Conservation (phyloP, 106 monocot species). For the Allium fistulosum region DNA sequence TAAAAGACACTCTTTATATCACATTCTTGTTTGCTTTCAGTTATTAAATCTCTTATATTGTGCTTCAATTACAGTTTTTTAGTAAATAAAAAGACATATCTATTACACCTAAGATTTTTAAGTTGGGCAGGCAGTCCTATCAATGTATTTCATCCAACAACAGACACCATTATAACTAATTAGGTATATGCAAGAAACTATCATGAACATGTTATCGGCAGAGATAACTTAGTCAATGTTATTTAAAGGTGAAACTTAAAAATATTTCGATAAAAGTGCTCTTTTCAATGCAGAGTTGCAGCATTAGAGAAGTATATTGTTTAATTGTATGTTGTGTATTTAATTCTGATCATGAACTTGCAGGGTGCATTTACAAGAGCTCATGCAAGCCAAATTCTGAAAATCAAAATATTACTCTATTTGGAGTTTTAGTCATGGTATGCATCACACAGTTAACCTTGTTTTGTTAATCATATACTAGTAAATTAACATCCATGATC, state of each 20-base stretch:
- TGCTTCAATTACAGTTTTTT: too few relatives aligned
- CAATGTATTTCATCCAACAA: too few relatives aligned
- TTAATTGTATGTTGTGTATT: not conserved
- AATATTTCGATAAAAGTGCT: not conserved
- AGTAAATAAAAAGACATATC: too few relatives aligned
- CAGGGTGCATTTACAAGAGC: conserved; percentile 47
- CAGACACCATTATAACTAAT: too few relatives aligned
- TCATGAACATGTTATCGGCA: too few relatives aligned
- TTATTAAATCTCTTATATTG: too few relatives aligned
- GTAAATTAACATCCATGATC: not conserved
- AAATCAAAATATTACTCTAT: conserved; percentile 45
- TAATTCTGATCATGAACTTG: conserved; percentile 3
- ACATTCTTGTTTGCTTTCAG: too few relatives aligned
- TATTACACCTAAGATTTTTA: too few relatives aligned
- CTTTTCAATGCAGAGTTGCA: not conserved
- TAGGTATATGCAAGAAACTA: too few relatives aligned
- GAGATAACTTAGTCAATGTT: not conserved
- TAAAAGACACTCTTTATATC: too few relatives aligned
- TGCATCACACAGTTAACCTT: conserved; percentile 10
- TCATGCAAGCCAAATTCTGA: conserved; percentile 51
- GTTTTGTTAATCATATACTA: not conserved
- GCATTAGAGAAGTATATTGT: not conserved
- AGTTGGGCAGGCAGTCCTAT: too few relatives aligned
- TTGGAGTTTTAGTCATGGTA: conserved; percentile 64
- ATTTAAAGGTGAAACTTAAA: not conserved